A percentile compares a stretch with the other conserved stretches of the same genome.
phyloP scores from a whole-genome alignment of 106 monocot species.

The Narthecium ossifragum region DNA sequence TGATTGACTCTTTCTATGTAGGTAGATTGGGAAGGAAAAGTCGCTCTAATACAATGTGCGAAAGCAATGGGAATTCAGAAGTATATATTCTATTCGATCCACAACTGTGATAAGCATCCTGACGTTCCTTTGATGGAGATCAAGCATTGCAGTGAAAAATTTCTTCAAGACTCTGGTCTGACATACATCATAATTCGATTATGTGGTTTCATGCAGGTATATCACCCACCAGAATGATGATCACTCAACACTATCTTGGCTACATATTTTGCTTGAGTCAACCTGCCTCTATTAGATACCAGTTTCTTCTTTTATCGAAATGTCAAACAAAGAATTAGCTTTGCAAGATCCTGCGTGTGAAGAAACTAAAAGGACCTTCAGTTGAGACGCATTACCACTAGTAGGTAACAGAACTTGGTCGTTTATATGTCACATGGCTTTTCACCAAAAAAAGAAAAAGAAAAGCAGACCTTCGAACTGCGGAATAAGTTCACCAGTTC shows the following conservation, averaged over 20 bases:
- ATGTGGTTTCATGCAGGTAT: slow-evolving; percentile 99
- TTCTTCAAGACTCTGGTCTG: slow-evolving; percentile 82
- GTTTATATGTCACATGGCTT: too few species aligned
- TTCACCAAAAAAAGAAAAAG: too few species aligned
- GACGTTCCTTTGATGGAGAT: slow-evolving; percentile 99
- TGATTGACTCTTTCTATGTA: slow-evolving; percentile 49
- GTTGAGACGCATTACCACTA: too few species aligned
- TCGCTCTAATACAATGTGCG: slow-evolving; percentile 97
- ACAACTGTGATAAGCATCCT: slow-evolving; percentile 96
- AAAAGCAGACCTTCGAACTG: too few species aligned
- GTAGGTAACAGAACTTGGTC: too few species aligned
- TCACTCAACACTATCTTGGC: not conserved
- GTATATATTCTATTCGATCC: slow-evolving; percentile 94
- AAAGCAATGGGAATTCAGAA: slow-evolving; percentile 98
- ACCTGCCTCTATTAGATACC: too few species aligned
- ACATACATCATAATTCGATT: slow-evolving; percentile 82
- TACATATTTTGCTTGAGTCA: not conserved
- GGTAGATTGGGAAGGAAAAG: slow-evolving; percentile 99
- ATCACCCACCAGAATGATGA: not conserved
- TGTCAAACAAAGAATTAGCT: too few species aligned
- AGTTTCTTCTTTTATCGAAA: too few species aligned
- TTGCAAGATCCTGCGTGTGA: too few species aligned
- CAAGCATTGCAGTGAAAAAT: slow-evolving; percentile 93
- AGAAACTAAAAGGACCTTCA: too few species aligned
- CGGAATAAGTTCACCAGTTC: too few species aligned